phyloP scores from a whole-genome alignment of 2,329 filamentous ascomycete species.

The Tricladium varicosporioides region DNA sequence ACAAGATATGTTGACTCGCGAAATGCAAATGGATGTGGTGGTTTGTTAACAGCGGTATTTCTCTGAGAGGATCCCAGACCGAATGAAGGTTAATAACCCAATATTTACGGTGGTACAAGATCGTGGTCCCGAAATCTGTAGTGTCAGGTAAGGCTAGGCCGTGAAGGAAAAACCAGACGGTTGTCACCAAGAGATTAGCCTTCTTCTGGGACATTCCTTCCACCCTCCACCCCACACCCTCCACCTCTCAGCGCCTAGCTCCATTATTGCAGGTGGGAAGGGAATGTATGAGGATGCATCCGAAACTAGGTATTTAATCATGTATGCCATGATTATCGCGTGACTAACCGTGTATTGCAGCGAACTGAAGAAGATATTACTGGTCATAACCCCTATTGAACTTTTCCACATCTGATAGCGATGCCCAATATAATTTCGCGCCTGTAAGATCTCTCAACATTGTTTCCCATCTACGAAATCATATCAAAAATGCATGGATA shows the following conservation, averaged over 20 bases:
- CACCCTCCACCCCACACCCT: slow-evolving; percentile 58
- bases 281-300: slow-evolving; percentile 64
- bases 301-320: slow-evolving; percentile 65
- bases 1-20: too few species aligned
- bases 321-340: slow-evolving; percentile 70
- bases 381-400: slow-evolving; percentile 61
- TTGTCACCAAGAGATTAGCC: slow-evolving; percentile 66
- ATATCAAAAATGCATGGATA: slow-evolving; percentile 78
- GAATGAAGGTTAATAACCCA: too few species aligned
- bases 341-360: slow-evolving; percentile 66
- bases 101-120: too few species aligned
- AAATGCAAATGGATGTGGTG: too few species aligned
- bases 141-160: slow-evolving; percentile 37
- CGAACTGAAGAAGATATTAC: slow-evolving; percentile 67
- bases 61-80: too few species aligned
- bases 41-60: too few species aligned
- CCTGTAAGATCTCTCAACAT: slow-evolving; percentile 86
- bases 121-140: too few species aligned
- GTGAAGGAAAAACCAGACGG: slow-evolving; percentile 69
- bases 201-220: slow-evolving; percentile 61
- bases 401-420: slow-evolving; percentile 91
- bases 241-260: slow-evolving; percentile 58
- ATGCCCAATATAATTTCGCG: slow-evolving; percentile 81
- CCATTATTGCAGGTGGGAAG: slow-evolving; percentile 66
- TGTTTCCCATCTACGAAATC: slow-evolving; percentile 84